Conservation (phyloP, 495 filamentous ascomycete genomes). For the Tirmania nivea region DNA sequence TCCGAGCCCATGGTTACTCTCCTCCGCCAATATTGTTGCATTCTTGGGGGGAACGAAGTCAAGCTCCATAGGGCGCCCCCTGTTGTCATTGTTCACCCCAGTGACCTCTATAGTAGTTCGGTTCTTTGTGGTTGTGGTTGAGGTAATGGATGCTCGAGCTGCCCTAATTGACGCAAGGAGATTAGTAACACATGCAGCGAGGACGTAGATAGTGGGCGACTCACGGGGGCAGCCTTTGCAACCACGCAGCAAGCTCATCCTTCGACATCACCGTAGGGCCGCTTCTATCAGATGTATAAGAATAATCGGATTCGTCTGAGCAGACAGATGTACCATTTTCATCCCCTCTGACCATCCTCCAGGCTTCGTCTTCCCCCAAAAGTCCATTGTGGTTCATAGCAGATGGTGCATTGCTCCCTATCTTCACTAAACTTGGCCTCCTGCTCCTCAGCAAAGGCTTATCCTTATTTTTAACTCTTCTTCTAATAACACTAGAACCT, state of each 20-base stretch:
- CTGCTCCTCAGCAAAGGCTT: neutral
- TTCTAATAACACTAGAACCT: neutral
- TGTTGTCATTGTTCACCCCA: neutral
- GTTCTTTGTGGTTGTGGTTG: constrained; percentile 39
- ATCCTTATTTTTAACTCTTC: neutral
- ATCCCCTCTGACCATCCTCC: constrained; percentile 28
- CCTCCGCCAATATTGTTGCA: constrained; percentile 35
- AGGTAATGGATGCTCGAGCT: constrained; percentile 40
- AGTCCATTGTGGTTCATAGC: too few relatives aligned
- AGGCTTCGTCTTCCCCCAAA: neutral
- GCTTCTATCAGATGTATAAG: neutral
- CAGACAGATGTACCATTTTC: constrained; percentile 20
- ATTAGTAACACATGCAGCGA: too few relatives aligned
- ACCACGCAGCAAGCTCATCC: constrained; percentile 3
- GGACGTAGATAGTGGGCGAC: neutral
- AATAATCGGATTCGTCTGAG: constrained; percentile 3
- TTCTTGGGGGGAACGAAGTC: constrained; percentile 42
- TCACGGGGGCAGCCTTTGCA: constrained; percentile 14
- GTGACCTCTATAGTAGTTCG: constrained; percentile 54
- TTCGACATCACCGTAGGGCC: neutral
- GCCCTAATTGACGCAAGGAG: neutral
- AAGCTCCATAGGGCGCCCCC: constrained; percentile 29
- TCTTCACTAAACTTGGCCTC: neutral
- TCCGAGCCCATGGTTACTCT: constrained; percentile 20
- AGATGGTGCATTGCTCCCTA: neutral